Evolutionary conservation across 306 rosid genomes (phyloP).

Genomic region (Sicyos edulis): DNA sequence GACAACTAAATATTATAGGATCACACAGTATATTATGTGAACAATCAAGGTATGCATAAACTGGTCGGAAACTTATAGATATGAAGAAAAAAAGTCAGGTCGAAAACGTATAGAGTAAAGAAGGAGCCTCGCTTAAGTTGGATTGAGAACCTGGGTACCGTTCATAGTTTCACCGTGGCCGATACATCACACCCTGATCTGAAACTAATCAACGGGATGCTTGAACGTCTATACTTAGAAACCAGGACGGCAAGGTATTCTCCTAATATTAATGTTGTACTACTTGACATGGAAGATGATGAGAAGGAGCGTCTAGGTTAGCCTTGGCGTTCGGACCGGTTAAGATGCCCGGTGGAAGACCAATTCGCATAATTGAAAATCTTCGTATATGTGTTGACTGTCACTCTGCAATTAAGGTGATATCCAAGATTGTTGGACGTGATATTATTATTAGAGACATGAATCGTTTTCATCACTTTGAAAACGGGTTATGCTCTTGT

Average conservation of each 20-base stretch:
- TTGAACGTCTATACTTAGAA: conserved; percentile 52
- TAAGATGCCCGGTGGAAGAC: conserved; percentile 53
- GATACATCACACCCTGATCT: conserved; percentile 62
- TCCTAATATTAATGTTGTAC: conserved; percentile 46
- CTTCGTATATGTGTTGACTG: conserved; percentile 81
- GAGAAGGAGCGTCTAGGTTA: conserved; percentile 67
- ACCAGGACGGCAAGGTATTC: conserved; percentile 55
- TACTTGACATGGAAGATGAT: conserved; percentile 66
- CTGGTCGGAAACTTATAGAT: too few species aligned
- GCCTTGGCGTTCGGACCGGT: conserved; percentile 71
- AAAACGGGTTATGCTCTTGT: conserved; percentile 56
- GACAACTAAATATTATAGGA: too few species aligned
- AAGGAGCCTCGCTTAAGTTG: conserved; percentile 87
- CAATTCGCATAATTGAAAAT: conserved; percentile 63
- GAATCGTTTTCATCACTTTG: conserved; percentile 75
- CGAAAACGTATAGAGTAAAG: too few species aligned
- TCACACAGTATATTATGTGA: too few species aligned
- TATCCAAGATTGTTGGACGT: conserved; percentile 49
- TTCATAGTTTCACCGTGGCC: conserved; percentile 57
- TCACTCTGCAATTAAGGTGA: conserved; percentile 61
- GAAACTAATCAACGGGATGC: conserved; percentile 49
- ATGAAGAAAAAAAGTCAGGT: too few species aligned
- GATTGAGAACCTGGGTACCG: conserved; percentile 59
- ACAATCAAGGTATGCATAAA: too few species aligned
- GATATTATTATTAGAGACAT: conserved; percentile 62